phyloP scores from a whole-genome alignment of 768 basidiomycete genomes.

The Symmetrospora coprosmae region DNA sequence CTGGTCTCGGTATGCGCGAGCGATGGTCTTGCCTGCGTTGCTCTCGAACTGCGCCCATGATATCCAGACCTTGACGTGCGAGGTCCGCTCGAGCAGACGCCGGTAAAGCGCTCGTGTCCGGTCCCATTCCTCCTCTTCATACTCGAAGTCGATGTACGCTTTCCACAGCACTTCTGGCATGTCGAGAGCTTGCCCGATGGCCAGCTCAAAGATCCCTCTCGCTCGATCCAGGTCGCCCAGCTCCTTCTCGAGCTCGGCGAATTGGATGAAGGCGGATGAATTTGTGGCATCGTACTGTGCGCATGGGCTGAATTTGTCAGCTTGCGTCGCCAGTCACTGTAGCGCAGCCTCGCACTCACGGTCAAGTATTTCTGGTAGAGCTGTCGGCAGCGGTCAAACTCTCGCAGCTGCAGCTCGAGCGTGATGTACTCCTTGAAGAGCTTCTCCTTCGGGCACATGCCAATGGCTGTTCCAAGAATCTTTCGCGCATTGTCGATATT shows the following conservation, averaged over 20 bases:
- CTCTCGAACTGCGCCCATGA: slow-evolving; percentile 86
- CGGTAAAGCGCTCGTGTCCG: slow-evolving; percentile 74
- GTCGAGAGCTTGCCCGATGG: slow-evolving; percentile 68
- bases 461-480: slow-evolving; percentile 74
- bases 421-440: slow-evolving; percentile 94
- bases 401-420: slow-evolving; percentile 81
- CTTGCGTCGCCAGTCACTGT: background rate
- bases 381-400: slow-evolving; percentile 83
- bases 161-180: slow-evolving; percentile 94
- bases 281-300: slow-evolving; percentile 72
- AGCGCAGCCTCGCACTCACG: slow-evolving; percentile 40
- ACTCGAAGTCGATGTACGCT: slow-evolving; percentile 92
- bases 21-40: slow-evolving; percentile 31
- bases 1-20: slow-evolving; percentile 42
- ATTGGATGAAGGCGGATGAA: slow-evolving; percentile 89
- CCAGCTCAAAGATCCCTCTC: slow-evolving; percentile 86
- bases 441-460: slow-evolving; percentile 89
- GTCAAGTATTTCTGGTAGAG: slow-evolving; percentile 91
- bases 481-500: slow-evolving; percentile 74
- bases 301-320: background rate
- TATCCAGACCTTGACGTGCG: slow-evolving; percentile 95
- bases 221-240: slow-evolving; percentile 76
- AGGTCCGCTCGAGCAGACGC: slow-evolving; percentile 65
- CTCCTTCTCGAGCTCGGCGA: slow-evolving; percentile 74
- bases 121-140: slow-evolving; percentile 80